Evolutionary conservation across 768 basidiomycete species (phyloP).

Genomic region (Clathrus columnatus): DNA sequence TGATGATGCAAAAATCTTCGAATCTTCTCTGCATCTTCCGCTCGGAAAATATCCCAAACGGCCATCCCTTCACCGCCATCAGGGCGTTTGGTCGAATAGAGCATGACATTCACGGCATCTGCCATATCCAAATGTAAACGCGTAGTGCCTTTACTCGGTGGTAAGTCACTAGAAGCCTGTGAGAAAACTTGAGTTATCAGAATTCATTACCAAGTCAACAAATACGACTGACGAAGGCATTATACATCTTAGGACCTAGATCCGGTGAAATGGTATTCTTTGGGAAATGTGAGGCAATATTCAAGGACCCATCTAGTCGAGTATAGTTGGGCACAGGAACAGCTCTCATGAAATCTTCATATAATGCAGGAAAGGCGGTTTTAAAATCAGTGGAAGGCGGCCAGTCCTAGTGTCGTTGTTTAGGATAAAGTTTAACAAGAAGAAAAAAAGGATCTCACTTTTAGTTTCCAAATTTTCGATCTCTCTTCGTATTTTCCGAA

Average conservation of each 20-base stretch:
- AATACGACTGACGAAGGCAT: slow-evolving; percentile 46
- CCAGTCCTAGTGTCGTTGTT: slow-evolving; percentile 63
- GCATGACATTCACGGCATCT: slow-evolving; percentile 89
- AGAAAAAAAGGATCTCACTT: slow-evolving; percentile 29
- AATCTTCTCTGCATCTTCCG: slow-evolving; percentile 72
- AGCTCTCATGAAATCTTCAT: slow-evolving; percentile 71
- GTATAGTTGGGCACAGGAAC: slow-evolving; percentile 88
- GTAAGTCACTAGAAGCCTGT: slow-evolving; percentile 47
- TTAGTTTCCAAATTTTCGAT: slow-evolving; percentile 62
- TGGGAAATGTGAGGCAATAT: slow-evolving; percentile 87
- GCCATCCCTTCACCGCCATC: slow-evolving; percentile 66
- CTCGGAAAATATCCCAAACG: slow-evolving; percentile 85
- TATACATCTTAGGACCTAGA: slow-evolving; percentile 92
- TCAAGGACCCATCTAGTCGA: slow-evolving; percentile 81
- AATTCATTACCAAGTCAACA: background rate
- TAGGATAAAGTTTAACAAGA: background rate
- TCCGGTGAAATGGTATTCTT: slow-evolving; percentile 70
- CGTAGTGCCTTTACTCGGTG: slow-evolving; percentile 76
- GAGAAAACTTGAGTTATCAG: slow-evolving; percentile 3
- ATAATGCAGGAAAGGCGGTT: slow-evolving; percentile 73
- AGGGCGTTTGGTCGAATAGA: slow-evolving; percentile 52
- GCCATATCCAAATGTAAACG: slow-evolving; percentile 92
- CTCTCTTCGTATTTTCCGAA: slow-evolving; percentile 63
- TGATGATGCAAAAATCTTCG: slow-evolving; percentile 64
- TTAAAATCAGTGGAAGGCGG: slow-evolving; percentile 83